Percentiles rank a stretch among this genome's conserved stretches.
phyloP scores from a whole-genome alignment of 208 protist genomes.

The Wallacemonas sp. region DNA sequence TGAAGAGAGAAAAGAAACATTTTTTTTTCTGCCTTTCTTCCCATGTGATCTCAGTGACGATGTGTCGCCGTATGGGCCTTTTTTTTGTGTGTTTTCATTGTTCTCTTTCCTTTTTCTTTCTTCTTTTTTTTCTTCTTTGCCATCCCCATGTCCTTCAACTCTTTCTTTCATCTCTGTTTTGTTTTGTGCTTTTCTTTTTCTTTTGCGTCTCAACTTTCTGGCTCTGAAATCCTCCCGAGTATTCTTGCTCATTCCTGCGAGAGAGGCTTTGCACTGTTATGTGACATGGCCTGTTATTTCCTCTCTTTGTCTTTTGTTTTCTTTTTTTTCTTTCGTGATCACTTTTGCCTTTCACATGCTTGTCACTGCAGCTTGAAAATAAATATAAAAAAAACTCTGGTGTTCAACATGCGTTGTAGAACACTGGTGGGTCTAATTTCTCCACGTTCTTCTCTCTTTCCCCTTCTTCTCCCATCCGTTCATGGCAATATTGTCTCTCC shows the following conservation, averaged over 20 bases:
- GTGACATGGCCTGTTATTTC: constrained; percentile 8
- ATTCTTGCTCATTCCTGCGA: constrained; percentile 2
- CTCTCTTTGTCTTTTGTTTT: constrained; percentile 9
- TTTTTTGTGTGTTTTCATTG: background rate
- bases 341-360: constrained; percentile 12
- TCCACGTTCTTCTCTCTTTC: background rate
- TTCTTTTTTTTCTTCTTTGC: background rate
- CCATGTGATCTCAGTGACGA: too few species aligned
- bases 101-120: constrained; percentile 2
- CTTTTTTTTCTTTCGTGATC: background rate
- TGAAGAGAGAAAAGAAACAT: too few species aligned
- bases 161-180: background rate
- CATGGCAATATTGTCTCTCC: too few species aligned
- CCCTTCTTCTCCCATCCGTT: background rate
- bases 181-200: background rate
- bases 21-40: too few species aligned
- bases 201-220: background rate
- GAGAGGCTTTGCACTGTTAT: background rate
- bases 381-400: too few species aligned
- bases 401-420: too few species aligned
- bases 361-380: background rate
- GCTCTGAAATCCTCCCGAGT: too few species aligned
- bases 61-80: too few species aligned
- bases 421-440: too few species aligned
- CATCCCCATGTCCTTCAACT: background rate